phyloP scores from a whole-genome alignment of 2,329 filamentous ascomycete genomes.

The Emergomyces orientalis region DNA sequence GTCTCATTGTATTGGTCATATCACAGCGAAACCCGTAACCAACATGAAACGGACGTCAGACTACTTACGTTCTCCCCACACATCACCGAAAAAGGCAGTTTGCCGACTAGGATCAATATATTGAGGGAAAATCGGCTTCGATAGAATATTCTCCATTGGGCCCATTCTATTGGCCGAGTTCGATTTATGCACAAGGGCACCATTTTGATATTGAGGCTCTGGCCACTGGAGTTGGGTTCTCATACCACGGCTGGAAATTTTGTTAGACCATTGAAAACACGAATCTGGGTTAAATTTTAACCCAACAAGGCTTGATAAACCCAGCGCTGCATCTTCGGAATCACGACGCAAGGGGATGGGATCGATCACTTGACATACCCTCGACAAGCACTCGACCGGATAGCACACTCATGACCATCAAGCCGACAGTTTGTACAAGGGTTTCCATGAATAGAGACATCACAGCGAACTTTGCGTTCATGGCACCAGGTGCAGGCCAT shows the following conservation, averaged over 20 bases:
- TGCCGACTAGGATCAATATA: neutral
- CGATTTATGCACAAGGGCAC: constrained; percentile 4
- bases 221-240: neutral
- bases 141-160: constrained; percentile 2
- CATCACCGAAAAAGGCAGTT: neutral
- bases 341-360: constrained; percentile 44
- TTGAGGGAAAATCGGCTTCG: constrained; percentile 1
- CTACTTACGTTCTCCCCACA: constrained; percentile 2
- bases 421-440: constrained; percentile 21
- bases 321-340: constrained; percentile 41
- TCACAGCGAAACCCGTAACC: neutral
- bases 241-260: neutral
- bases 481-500: constrained; percentile 29
- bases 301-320: constrained; percentile 17
- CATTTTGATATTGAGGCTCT: neutral
- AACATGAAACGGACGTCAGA: neutral
- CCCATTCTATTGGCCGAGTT: neutral
- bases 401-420: constrained; percentile 17
- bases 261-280: neutral
- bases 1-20: neutral
- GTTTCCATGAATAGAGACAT: constrained; percentile 40
- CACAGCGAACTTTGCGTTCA: constrained; percentile 42
- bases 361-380: constrained; percentile 26
- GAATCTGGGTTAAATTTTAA: constrained; percentile 10
- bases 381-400: constrained; percentile 27